Conservation (phyloP, 1,284 basidiomycete genomes). For the Hemileia vastatrix region DNA sequence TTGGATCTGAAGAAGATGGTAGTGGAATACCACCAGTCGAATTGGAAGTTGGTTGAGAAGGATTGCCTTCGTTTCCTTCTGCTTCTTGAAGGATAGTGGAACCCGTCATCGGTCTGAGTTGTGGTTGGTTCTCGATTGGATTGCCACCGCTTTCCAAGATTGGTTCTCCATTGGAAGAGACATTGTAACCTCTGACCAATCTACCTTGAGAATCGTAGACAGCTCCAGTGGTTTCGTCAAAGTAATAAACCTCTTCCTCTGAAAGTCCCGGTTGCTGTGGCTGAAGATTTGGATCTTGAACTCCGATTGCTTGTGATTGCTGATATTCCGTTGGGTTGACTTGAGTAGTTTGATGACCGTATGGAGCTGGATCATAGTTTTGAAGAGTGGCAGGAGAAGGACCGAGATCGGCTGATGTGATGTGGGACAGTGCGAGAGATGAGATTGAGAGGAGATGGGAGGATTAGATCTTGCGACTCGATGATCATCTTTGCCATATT, state of each 20-base stretch:
- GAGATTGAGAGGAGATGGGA: not conserved
- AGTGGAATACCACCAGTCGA: not conserved
- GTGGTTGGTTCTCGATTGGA: not conserved
- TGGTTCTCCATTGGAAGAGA: not conserved
- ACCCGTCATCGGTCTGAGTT: not conserved
- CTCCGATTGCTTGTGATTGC: not conserved
- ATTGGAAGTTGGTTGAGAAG: not conserved
- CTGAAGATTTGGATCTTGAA: no score
- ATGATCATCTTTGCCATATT: no score
- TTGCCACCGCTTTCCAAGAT: not conserved
- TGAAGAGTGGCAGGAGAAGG: constrained; percentile 12
- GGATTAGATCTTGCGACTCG: no score
- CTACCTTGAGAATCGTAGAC: constrained; percentile 36
- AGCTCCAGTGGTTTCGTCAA: constrained; percentile 36
- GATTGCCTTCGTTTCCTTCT: not conserved
- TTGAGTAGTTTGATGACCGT: not conserved
- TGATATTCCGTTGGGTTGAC: not conserved
- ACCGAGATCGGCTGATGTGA: constrained; percentile 17
- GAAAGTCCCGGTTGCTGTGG: not conserved
- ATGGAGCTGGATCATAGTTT: not conserved
- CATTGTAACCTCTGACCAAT: constrained; percentile 24
- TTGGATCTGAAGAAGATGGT: not conserved
- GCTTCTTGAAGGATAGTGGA: not conserved
- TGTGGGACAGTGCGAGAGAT: not conserved
- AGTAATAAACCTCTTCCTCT: constrained; percentile 37